Evolutionary conservation across 768 basidiomycete species (phyloP).

Genomic region (Leccinellum rugosiceps): DNA sequence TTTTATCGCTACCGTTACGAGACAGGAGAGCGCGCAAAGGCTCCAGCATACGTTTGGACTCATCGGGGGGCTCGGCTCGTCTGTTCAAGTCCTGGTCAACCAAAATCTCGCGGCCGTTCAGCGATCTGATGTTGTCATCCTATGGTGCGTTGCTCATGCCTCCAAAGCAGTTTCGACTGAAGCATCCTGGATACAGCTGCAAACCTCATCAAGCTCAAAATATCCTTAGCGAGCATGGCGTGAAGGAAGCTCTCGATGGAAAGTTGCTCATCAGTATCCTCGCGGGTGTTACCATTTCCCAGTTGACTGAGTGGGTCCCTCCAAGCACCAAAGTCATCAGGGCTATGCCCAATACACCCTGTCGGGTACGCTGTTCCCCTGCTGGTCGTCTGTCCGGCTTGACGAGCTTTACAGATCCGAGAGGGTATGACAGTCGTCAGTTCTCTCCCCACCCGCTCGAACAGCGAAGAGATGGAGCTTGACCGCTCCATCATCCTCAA

Average conservation of each 20-base stretch:
- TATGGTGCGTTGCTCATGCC: constrained; percentile 59
- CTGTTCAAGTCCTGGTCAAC: constrained; percentile 67
- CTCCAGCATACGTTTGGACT: constrained; percentile 58
- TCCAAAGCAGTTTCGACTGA: not conserved
- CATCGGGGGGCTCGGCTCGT: constrained; percentile 56
- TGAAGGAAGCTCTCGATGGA: constrained; percentile 78
- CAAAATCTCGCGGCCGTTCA: constrained; percentile 71
- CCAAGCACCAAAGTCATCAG: constrained; percentile 83
- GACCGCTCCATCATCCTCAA: constrained; percentile 77
- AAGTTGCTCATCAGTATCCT: constrained; percentile 97
- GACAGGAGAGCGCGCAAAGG: constrained; percentile 69
- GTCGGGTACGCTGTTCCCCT: constrained; percentile 58
- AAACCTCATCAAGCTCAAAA: constrained; percentile 85
- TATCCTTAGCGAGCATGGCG: constrained; percentile 72
- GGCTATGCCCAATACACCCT: constrained; percentile 98
- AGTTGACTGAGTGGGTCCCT: constrained; percentile 71
- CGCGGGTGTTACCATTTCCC: constrained; percentile 90
- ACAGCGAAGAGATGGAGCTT: constrained; percentile 43
- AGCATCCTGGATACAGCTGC: constrained; percentile 51
- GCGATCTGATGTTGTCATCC: constrained; percentile 78
- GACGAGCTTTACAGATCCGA: constrained; percentile 63
- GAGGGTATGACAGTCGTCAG: constrained; percentile 98
- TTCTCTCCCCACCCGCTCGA: constrained; percentile 50
- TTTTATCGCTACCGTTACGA: constrained; percentile 86
- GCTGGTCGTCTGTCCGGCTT: not conserved